A percentile compares a stretch with the other conserved stretches of the same genome.
phyloP scores from a whole-genome alignment of 768 basidiomycete genomes.

The Lactarius hengduanensis region DNA sequence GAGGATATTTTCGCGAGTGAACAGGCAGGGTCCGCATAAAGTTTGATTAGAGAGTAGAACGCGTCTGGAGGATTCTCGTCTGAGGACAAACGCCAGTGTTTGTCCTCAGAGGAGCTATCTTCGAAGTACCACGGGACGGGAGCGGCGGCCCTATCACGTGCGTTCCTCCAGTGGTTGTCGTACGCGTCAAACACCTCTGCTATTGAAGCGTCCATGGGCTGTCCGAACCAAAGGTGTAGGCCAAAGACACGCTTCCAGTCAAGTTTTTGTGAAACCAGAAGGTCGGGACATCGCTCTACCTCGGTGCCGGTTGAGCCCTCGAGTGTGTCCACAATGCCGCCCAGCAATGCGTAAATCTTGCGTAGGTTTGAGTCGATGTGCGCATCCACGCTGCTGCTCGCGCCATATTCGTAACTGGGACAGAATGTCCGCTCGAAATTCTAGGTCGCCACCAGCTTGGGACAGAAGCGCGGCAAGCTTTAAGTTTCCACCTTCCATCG shows the following conservation, averaged over 20 bases:
- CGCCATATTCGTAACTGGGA: slow-evolving; percentile 84
- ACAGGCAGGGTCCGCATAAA: slow-evolving; percentile 69
- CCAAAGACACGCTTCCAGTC: slow-evolving; percentile 97
- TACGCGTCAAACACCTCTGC: slow-evolving; percentile 67
- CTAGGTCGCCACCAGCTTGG: slow-evolving; percentile 77
- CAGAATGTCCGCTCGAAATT: slow-evolving; percentile 69
- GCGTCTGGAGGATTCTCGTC: slow-evolving; percentile 60
- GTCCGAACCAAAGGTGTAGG: slow-evolving; percentile 85
- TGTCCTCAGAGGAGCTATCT: slow-evolving; percentile 28
- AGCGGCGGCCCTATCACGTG: slow-evolving; percentile 44
- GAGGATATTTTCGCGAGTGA: slow-evolving; percentile 67
- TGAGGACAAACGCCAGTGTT: slow-evolving; percentile 45
- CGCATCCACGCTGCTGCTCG: slow-evolving; percentile 66
- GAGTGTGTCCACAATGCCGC: slow-evolving; percentile 66
- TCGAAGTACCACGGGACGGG: slow-evolving; percentile 62
- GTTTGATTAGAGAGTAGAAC: slow-evolving; percentile 75
- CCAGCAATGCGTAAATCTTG: slow-evolving; percentile 80
- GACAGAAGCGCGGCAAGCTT: slow-evolving; percentile 88
- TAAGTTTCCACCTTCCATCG: slow-evolving; percentile 72
- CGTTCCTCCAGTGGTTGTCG: slow-evolving; percentile 42
- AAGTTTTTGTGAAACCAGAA: slow-evolving; percentile 65
- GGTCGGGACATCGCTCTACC: slow-evolving; percentile 50
- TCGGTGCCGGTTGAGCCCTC: slow-evolving; percentile 54
- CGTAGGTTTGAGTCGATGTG: slow-evolving; percentile 67
- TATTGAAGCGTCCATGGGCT: slow-evolving; percentile 67